Evolutionary conservation across 352 stramenopile species (phyloP), one percentile per base, ranked within the genome.

Genomic region (Pythium inflatum): DNA sequence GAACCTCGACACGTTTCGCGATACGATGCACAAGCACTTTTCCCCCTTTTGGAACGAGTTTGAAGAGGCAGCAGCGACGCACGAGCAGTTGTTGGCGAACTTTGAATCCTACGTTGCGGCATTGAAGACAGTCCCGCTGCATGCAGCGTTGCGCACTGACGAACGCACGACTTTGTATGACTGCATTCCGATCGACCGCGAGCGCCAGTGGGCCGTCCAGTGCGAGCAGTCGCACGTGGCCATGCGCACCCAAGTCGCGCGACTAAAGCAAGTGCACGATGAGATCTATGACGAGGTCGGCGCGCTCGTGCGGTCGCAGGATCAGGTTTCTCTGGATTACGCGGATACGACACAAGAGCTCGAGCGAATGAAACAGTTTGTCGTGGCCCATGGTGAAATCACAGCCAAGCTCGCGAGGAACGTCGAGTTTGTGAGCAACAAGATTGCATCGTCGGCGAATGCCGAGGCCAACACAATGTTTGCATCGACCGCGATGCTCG

Each of bases 21-120:
- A 49, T 14, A 90, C 87, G 11, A 94, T 96, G 87, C 86, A 77
- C 55, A 89, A 91, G 55, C 88, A 92, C 27, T 96, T 96, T 59
- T 64, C 68, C 31, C 87, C 87, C 27, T 96, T 96, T 64, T 96
- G 87, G 85, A 66, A 59, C 18, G 87, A 96, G 65, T 96, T 91
- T 57, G 75, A 91, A 55, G 50, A 67, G 0, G 77, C 85, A 9
- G 87, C 71, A 3, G 73, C 73, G 8, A 80, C 86, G 38, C 87
- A 96, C 59, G 75, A 87, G 54, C 72, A 75, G 1, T 56, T 96
- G 18, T 58, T 96, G 27, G 76, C 53, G 31, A 80, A 90, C 34
- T 94, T 96, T 68, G 88, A 96, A 9, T 71, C 67, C 33, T 85
- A 94, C 55, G 65, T 96, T 3, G 58, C 75, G 12, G 81, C 75